Evolutionary conservation across 2,329 filamentous ascomycete species (phyloP).

Genomic region (Aspergillus fumigatus): DNA sequence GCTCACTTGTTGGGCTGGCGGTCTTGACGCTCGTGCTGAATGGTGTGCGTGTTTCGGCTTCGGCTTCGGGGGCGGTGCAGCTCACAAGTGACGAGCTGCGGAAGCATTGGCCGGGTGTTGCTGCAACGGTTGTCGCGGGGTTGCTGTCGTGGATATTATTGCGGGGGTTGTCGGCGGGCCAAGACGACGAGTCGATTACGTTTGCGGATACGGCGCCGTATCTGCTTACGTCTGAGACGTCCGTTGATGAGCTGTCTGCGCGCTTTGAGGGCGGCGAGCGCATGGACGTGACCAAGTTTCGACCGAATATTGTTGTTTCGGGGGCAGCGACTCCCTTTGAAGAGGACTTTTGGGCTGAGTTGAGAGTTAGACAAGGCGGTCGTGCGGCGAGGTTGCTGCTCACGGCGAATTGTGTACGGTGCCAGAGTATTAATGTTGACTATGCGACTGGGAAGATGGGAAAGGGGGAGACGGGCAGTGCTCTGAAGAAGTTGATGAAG

Average conservation of each 20-base stretch:
- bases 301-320: conserved; percentile 67
- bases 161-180: neutral
- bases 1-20: conserved; percentile 2
- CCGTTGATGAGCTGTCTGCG: conserved; percentile 61
- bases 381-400: conserved; percentile 46
- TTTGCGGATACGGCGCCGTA: conserved; percentile 51
- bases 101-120: neutral
- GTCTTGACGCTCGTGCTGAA: conserved; percentile 7
- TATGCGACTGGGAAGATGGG: conserved; percentile 60
- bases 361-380: conserved; percentile 40
- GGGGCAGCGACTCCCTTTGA: conserved; percentile 56
- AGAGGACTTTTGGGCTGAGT: conserved; percentile 68
- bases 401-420: conserved; percentile 67
- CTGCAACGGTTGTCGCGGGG: conserved; percentile 4
- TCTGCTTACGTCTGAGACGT: conserved; percentile 66
- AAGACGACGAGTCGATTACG: conserved; percentile 21
- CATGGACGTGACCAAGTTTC: conserved; percentile 65
- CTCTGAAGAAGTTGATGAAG: conserved; percentile 65
- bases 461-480: conserved; percentile 52
- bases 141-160: conserved; percentile 1
- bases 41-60: neutral
- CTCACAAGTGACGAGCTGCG: no score
- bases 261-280: conserved; percentile 48
- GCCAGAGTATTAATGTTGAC: conserved; percentile 67
- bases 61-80: neutral